Evolutionary conservation across 2,329 filamentous ascomycete genomes (phyloP).

Genomic region (Clarireedia paspali): DNA sequence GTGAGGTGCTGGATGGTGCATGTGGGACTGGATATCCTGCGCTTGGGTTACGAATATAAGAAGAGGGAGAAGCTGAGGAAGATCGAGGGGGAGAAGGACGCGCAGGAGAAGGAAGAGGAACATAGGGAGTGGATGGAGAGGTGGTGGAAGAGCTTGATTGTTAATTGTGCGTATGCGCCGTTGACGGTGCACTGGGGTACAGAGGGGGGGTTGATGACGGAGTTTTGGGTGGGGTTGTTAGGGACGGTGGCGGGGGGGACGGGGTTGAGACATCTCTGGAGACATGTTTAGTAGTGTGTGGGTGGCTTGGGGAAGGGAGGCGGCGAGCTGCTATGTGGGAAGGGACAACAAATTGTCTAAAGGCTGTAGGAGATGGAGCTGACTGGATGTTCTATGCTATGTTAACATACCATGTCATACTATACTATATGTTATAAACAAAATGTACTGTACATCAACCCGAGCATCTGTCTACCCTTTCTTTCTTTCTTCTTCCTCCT

Average conservation of each 20-base stretch:
- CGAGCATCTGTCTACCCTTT: too few relatives aligned
- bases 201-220: conserved; percentile 54
- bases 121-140: conserved; percentile 27
- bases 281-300: conserved; percentile 15
- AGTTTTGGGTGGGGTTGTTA: conserved; percentile 49
- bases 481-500: neutral
- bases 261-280: conserved; percentile 38
- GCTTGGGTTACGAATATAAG: conserved; percentile 38
- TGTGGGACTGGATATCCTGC: conserved; percentile 66
- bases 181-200: conserved; percentile 79
- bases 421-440: too few relatives aligned
- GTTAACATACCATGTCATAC: too few relatives aligned
- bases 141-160: conserved; percentile 60
- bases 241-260: conserved; percentile 44
- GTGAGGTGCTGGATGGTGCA: conserved; percentile 74
- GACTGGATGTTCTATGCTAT: too few relatives aligned
- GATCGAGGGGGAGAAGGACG: conserved; percentile 17
- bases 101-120: conserved; percentile 28
- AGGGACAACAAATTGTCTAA: neutral
- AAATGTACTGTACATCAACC: too few relatives aligned
- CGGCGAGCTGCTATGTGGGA: neutral
- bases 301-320: neutral
- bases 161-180: conserved; percentile 71
- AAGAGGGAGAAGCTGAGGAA: conserved; percentile 25
- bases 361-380: too few relatives aligned